A percentile compares a stretch with the other conserved stretches of the same genome.
Conservation (phyloP, 2,329 filamentous ascomycete genomes). For the Bisporella sp. region DNA sequence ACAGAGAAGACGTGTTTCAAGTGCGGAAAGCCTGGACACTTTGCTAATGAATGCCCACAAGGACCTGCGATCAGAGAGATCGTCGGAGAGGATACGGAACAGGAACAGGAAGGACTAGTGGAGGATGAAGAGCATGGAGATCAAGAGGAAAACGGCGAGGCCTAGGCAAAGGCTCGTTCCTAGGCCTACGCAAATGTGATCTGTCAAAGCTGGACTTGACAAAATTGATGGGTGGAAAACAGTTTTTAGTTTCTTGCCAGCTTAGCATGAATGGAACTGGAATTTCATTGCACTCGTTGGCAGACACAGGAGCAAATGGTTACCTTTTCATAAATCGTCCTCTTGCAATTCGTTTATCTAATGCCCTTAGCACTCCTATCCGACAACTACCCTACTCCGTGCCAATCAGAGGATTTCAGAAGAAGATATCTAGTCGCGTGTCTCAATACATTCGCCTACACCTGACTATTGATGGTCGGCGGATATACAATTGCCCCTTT, state of each 20-base stretch:
- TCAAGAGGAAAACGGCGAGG: no score
- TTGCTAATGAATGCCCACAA: no score
- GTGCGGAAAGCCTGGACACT: no score
- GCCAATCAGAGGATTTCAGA: background rate
- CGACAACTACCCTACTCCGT: background rate
- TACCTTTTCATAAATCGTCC: background rate
- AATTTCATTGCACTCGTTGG: background rate
- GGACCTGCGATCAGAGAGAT: no score
- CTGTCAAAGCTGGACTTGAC: background rate
- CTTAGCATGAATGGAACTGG: background rate
- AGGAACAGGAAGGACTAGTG: no score
- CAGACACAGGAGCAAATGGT: background rate
- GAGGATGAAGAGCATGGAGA: no score
- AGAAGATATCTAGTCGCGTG: background rate
- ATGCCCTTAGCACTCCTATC: background rate
- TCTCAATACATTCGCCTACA: background rate
- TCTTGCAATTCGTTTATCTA: background rate
- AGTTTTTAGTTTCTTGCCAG: background rate
- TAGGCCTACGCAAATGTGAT: no score
- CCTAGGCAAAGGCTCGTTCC: no score
- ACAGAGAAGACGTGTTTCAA: no score
- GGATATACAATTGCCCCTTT: no score
- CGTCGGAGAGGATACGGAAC: no score
- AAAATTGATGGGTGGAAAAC: background rate
- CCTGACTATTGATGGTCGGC: background rate